Evolutionary conservation across 2,329 filamentous ascomycete genomes (phyloP).

Genomic region (Aspergillus sp.): DNA sequence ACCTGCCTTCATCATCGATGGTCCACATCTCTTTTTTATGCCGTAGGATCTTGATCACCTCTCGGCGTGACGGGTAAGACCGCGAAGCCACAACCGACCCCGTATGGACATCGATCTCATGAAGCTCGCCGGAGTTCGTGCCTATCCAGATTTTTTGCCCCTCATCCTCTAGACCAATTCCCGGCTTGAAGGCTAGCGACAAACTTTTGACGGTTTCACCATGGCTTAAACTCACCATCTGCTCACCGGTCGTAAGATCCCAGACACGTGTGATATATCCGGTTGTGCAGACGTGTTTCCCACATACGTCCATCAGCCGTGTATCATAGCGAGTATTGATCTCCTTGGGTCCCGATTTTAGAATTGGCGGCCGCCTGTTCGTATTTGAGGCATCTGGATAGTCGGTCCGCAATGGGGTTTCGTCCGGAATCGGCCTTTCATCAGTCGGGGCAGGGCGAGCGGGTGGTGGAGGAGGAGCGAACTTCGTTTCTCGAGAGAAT

Average conservation of each 20-base stretch:
- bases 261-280: conserved; percentile 86
- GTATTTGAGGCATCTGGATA: conserved; percentile 83
- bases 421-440: conserved; percentile 49
- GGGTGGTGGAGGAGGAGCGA: conserved; percentile 17
- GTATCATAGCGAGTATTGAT: conserved; percentile 86
- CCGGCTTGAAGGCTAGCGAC: conserved; percentile 82
- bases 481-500: conserved; percentile 27
- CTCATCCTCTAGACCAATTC: conserved; percentile 73
- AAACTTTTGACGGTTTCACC: conserved; percentile 82
- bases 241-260: conserved; percentile 78
- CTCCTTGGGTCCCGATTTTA: conserved; percentile 70
- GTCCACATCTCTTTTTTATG: conserved; percentile 92
- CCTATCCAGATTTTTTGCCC: conserved; percentile 85
- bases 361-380: conserved; percentile 78
- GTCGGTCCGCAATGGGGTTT: conserved; percentile 55
- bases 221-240: conserved; percentile 76
- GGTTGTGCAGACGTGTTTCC: conserved; percentile 80
- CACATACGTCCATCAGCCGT: conserved; percentile 81
- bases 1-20: conserved; percentile 80
- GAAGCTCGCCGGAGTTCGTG: conserved; percentile 80
- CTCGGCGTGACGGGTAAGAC: conserved; percentile 71
- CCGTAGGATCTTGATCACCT: conserved; percentile 81
- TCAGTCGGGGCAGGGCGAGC: conserved; percentile 50
- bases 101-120: conserved; percentile 79
- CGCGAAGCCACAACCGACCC: conserved; percentile 70